These are phyloP conservation scores for Russula lepida DNA, from an alignment of 768 basidiomycete species.

Conservation along the genomic window DNA sequence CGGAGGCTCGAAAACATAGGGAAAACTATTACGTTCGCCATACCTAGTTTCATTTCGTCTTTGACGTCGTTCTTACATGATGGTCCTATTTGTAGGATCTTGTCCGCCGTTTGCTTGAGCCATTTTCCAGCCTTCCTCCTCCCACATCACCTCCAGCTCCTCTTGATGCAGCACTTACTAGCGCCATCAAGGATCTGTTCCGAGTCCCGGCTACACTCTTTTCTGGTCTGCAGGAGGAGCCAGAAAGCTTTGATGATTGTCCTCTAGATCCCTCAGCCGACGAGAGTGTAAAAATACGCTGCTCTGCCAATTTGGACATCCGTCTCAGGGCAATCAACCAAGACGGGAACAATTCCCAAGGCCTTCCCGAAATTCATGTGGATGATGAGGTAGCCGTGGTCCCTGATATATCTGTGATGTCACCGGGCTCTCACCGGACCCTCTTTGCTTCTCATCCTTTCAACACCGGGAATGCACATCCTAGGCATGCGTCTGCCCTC, in stretches of 20 bases:
- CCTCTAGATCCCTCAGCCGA: conserved; percentile 15
- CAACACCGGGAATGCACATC: conserved; percentile 42
- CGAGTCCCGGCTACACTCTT: conserved; percentile 20
- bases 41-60: neutral
- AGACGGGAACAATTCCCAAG: conserved; percentile 23
- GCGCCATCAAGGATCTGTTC: conserved; percentile 20
- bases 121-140: conserved; percentile 35
- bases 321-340: conserved; percentile 41
- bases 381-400: conserved; percentile 16
- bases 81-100: conserved; percentile 43
- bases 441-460: conserved; percentile 41
- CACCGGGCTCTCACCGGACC: conserved; percentile 35
- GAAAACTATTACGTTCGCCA: conserved; percentile 62
- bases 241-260: conserved; percentile 11
- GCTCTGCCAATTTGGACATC: conserved; percentile 44
- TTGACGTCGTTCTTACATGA: conserved; percentile 7
- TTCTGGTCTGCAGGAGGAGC: conserved; percentile 14
- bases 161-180: conserved; percentile 18
- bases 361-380: conserved; percentile 36
- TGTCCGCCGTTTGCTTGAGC: conserved; percentile 51
- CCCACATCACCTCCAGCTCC: conserved; percentile 13
- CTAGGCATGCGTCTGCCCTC: conserved; percentile 52
- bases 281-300: conserved; percentile 22
- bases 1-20: conserved; percentile 49
- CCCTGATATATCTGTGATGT: conserved; percentile 31